These are phyloP conservation scores for Fusarium aywerte DNA, from an alignment of 2,329 filamentous ascomycete species.

Conservation along the genomic window DNA sequence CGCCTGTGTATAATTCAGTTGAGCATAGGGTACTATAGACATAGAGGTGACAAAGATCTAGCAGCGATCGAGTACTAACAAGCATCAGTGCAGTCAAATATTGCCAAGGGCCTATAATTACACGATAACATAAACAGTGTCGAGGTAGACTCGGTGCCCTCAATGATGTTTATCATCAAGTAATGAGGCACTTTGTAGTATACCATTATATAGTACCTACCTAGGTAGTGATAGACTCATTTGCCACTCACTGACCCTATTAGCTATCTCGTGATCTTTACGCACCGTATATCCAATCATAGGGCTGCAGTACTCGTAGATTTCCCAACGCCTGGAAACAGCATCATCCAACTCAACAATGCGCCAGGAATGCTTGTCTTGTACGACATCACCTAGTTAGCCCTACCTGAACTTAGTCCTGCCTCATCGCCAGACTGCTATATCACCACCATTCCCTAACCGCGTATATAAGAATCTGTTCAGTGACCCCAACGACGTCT, in stretches of 20 bases:
- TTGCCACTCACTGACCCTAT: no score
- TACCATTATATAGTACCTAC: no score
- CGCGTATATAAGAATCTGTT: conserved; percentile 8
- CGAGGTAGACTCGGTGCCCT: neutral
- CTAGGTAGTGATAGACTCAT: neutral
- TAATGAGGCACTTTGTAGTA: neutral
- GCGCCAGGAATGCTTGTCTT: conserved; percentile 2
- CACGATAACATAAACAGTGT: neutral
- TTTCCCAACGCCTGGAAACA: neutral
- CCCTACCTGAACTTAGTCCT: conserved; percentile 3
- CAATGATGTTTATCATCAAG: neutral
- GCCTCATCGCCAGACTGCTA: conserved; percentile 16
- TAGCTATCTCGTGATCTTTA: neutral
- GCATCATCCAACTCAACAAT: conserved; percentile 3
- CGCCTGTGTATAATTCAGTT: neutral
- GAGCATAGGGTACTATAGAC: neutral
- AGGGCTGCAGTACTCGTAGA: neutral
- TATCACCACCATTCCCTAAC: conserved; percentile 16
- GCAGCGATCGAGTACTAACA: neutral
- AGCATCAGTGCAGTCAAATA: neutral
- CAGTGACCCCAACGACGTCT: neutral
- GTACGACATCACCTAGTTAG: conserved; percentile 15
- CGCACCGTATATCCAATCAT: no score
- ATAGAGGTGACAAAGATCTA: neutral
- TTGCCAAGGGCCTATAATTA: neutral